Evolutionary conservation across 2,329 filamentous ascomycete species (phyloP).

Genomic region (Pseudofabraea citricarpa): DNA sequence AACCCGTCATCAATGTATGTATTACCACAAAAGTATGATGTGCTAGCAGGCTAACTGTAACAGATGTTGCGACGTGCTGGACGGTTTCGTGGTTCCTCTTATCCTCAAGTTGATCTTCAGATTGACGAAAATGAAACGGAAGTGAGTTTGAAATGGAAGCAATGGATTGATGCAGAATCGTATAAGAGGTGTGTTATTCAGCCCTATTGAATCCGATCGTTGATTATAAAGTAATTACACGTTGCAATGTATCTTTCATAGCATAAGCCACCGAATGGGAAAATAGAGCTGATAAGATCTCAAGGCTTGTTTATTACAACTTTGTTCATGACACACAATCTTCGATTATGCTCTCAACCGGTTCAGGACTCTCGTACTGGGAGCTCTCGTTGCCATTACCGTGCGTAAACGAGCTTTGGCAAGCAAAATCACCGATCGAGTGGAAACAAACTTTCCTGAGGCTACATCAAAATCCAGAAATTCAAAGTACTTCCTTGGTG

Average conservation of each 20-base stretch:
- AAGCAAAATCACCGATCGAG: background rate
- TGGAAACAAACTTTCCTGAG: constrained; percentile 1
- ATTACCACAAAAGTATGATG: background rate
- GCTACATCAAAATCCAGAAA: too few species aligned
- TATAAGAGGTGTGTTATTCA: background rate
- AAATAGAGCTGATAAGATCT: too few species aligned
- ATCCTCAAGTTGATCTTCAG: background rate
- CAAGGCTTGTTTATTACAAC: constrained; percentile 1
- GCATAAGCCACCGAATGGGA: too few species aligned
- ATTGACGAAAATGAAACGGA: background rate
- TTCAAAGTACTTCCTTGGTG: too few species aligned
- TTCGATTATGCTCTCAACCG: constrained; percentile 2
- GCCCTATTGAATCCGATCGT: background rate
- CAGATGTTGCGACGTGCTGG: constrained; percentile 5
- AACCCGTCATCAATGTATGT: constrained; percentile 1
- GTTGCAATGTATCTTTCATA: too few species aligned
- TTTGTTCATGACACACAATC: constrained; percentile 3
- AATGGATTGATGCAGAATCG: constrained; percentile 4
- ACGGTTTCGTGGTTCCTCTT: constrained; percentile 10
- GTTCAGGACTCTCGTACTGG: background rate
- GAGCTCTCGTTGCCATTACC: constrained; percentile 1
- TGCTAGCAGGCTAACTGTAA: background rate
- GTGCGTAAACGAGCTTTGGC: background rate
- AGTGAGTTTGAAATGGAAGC: constrained; percentile 2
- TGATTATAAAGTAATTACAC: too few species aligned